phyloP scores from a whole-genome alignment of 2,329 filamentous ascomycete genomes.

The Fusarium pseudograminearum region DNA sequence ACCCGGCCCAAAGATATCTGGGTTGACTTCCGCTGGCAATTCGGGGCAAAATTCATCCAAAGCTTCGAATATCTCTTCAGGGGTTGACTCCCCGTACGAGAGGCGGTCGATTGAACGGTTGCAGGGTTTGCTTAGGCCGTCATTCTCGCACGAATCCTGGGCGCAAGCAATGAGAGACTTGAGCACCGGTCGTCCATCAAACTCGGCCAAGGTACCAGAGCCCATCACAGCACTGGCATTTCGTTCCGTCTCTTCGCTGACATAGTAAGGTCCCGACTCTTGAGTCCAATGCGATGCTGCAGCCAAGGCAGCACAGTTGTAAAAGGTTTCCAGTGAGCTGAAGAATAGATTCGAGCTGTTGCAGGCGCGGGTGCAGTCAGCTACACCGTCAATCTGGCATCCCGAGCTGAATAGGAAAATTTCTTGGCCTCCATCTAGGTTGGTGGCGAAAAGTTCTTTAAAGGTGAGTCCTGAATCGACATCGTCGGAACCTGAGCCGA shows the following conservation, averaged over 20 bases:
- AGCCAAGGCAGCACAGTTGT: slow-evolving; percentile 55
- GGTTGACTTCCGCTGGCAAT: slow-evolving; percentile 54
- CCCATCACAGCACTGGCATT: slow-evolving; percentile 55
- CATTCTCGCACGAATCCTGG: slow-evolving; percentile 52
- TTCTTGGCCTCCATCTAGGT: slow-evolving; percentile 50
- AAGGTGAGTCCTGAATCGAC: slow-evolving; percentile 50
- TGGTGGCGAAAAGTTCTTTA: slow-evolving; percentile 51
- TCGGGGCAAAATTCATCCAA: slow-evolving; percentile 54
- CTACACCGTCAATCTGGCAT: slow-evolving; percentile 47
- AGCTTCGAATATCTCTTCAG: slow-evolving; percentile 51
- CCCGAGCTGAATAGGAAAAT: slow-evolving; percentile 52
- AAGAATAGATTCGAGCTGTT: slow-evolving; percentile 49
- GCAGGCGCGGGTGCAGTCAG: slow-evolving; percentile 53
- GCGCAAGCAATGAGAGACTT: slow-evolving; percentile 52
- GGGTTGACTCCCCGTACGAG: slow-evolving; percentile 43
- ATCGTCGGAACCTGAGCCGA: slow-evolving; percentile 46
- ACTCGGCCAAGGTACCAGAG: slow-evolving; percentile 48
- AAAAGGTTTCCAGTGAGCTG: slow-evolving; percentile 54
- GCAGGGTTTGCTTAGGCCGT: slow-evolving; percentile 51
- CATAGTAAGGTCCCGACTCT: slow-evolving; percentile 47
- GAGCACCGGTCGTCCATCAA: slow-evolving; percentile 50
- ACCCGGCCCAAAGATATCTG: slow-evolving; percentile 56
- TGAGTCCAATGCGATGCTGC: slow-evolving; percentile 52
- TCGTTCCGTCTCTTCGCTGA: slow-evolving; percentile 51
- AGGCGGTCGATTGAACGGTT: slow-evolving; percentile 47